These are phyloP conservation scores for Albifimbria verrucaria DNA, from an alignment of 2,329 filamentous ascomycete species.

Conservation along the genomic window DNA sequence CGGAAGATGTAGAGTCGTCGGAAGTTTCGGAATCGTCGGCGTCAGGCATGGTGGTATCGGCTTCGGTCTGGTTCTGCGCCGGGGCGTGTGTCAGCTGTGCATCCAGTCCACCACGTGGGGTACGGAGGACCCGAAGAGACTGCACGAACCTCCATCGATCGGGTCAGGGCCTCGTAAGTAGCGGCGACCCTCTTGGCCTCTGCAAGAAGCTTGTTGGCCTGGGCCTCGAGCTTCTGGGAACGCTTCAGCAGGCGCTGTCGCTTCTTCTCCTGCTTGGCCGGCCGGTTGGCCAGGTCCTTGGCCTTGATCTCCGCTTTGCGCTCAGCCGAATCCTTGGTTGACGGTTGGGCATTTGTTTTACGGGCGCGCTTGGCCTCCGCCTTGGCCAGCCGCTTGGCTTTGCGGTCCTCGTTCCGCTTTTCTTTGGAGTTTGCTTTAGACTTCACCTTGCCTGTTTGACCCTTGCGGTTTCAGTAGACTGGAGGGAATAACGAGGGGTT, in stretches of 20 bases:
- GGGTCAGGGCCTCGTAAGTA: slow-evolving; percentile 17
- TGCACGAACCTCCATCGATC: not conserved
- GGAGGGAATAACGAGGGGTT: too few relatives aligned
- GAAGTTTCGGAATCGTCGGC: slow-evolving; percentile 15
- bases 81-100: not conserved
- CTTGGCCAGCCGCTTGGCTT: slow-evolving; percentile 33
- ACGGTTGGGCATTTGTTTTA: slow-evolving; percentile 28
- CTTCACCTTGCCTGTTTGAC: slow-evolving; percentile 13
- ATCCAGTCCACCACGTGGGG: slow-evolving; percentile 8
- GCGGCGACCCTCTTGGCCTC: slow-evolving; percentile 33
- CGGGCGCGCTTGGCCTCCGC: slow-evolving; percentile 34
- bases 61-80: not conserved
- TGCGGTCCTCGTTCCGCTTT: slow-evolving; percentile 22
- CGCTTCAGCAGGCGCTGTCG: slow-evolving; percentile 33
- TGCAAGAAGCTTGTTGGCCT: slow-evolving; percentile 36
- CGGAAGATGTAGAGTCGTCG: slow-evolving; percentile 16
- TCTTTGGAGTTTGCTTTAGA: slow-evolving; percentile 7
- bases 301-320: slow-evolving; percentile 28
- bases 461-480: too few relatives aligned
- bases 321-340: slow-evolving; percentile 29
- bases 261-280: slow-evolving; percentile 34
- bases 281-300: slow-evolving; percentile 21
- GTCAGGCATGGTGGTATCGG: not conserved
- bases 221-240: slow-evolving; percentile 34
- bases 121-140: not conserved